Conservation (phyloP, 441 rosid species). For the Gossypium gossypioides region DNA sequence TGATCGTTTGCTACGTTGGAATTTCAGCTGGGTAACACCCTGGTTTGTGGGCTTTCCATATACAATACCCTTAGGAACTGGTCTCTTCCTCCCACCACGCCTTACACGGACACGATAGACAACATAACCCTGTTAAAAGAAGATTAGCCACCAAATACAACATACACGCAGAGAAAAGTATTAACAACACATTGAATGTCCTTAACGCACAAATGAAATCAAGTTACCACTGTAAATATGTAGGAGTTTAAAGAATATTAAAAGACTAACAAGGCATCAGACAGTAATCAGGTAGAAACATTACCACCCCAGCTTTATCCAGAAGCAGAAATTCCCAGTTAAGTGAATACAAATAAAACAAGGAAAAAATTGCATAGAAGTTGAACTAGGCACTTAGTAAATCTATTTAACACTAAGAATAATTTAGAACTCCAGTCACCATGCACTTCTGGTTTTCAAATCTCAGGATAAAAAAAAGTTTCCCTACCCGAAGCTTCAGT, state of each 20-base stretch:
- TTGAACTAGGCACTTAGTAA: not conserved
- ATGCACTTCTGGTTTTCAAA: not conserved
- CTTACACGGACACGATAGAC: conserved; percentile 58
- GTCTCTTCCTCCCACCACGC: conserved; percentile 69
- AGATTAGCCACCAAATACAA: not conserved
- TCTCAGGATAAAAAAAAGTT: not conserved
- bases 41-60: conserved; percentile 66
- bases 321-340: not conserved
- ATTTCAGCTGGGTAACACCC: conserved; percentile 66
- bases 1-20: conserved; percentile 60
- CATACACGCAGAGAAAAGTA: not conserved
- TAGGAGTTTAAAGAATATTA: not conserved
- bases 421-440: not conserved
- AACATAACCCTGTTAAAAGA: conserved; percentile 38
- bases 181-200: not conserved
- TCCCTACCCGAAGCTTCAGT: not conserved
- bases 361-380: not conserved
- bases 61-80: conserved; percentile 66
- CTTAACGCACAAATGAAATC: not conserved
- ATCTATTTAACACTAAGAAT: not conserved
- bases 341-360: not conserved
- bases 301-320: not conserved
- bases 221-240: not conserved
- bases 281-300: not conserved
- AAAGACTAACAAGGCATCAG: not conserved